Evolutionary conservation across 2,329 filamentous ascomycete species (phyloP).

Genomic region (Microsporum audouinii): DNA sequence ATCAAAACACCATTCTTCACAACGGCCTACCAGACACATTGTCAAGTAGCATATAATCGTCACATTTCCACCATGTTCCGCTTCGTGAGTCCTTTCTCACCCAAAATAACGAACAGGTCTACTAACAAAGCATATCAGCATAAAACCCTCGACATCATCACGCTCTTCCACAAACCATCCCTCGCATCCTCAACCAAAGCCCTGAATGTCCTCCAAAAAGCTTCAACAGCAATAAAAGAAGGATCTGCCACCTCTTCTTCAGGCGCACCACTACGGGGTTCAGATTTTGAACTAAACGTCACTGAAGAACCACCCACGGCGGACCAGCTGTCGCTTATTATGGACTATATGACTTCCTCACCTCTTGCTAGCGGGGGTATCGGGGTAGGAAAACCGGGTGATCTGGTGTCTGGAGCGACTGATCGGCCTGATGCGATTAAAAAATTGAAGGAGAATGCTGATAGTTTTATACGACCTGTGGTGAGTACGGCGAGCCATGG

Average conservation of each 20-base stretch:
- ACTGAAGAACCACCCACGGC: conserved; percentile 68
- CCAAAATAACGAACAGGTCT: not conserved
- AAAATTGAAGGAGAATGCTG: conserved; percentile 58
- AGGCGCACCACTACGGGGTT: conserved; percentile 46
- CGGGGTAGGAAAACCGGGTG: conserved; percentile 50
- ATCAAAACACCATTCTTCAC: not conserved
- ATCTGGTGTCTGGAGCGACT: conserved; percentile 63
- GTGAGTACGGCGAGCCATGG: conserved; percentile 41
- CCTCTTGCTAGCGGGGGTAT: conserved; percentile 48
- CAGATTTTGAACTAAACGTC: conserved; percentile 77
- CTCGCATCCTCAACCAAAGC: conserved; percentile 61
- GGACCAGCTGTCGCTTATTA: conserved; percentile 71
- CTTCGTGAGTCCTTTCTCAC: not conserved
- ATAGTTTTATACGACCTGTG: conserved; percentile 61
- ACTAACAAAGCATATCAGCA: conserved; percentile 38
- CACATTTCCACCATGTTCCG: not conserved
- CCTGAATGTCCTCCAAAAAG: conserved; percentile 67
- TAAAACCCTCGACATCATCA: conserved; percentile 81
- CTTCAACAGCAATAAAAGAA: conserved; percentile 58
- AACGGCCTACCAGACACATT: not conserved
- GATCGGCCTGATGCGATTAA: conserved; percentile 67
- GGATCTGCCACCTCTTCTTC: conserved; percentile 55
- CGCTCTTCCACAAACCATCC: conserved; percentile 82
- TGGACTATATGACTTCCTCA: conserved; percentile 63
- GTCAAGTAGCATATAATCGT: too few species aligned